Evolutionary conservation across 495 filamentous ascomycete genomes (phyloP).

Genomic region (Penicillium malachiteum): DNA sequence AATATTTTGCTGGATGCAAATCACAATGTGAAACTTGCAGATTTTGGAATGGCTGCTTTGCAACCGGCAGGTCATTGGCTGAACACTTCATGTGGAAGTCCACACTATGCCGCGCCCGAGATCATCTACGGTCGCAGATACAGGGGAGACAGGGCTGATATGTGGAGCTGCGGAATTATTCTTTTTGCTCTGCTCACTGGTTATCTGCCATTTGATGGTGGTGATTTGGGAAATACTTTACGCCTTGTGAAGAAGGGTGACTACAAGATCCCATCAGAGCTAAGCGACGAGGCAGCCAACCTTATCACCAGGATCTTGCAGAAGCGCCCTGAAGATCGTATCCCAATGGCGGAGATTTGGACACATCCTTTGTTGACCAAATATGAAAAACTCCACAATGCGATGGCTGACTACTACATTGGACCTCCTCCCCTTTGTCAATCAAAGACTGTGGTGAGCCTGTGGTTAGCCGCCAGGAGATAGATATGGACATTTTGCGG

Average conservation of each 20-base stretch:
- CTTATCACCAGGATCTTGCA: constrained; percentile 74
- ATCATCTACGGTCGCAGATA: constrained; percentile 71
- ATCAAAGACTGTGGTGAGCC: constrained; percentile 54
- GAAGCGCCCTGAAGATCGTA: constrained; percentile 69
- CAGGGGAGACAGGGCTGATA: constrained; percentile 78
- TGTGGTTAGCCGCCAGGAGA: constrained; percentile 51
- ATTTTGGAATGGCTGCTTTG: constrained; percentile 96
- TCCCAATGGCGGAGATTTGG: constrained; percentile 78
- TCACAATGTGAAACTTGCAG: constrained; percentile 81
- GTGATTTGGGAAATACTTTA: constrained; percentile 56
- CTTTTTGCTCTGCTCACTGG: constrained; percentile 80
- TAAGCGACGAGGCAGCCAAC: constrained; percentile 73
- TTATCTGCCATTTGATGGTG: constrained; percentile 77
- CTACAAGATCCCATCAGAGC: constrained; percentile 66
- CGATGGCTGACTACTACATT: constrained; percentile 48
- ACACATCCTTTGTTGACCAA: constrained; percentile 76
- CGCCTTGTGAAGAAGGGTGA: constrained; percentile 65
- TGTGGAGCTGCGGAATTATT: constrained; percentile 95
- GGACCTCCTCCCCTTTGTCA: constrained; percentile 54
- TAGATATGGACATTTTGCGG: constrained; percentile 76
- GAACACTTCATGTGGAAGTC: constrained; percentile 89
- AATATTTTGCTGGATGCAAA: constrained; percentile 82
- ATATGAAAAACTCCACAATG: constrained; percentile 65
- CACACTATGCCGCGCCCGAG: constrained; percentile 94
- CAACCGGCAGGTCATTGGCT: constrained; percentile 76